A percentile compares a stretch with the other conserved stretches of the same genome.
Evolutionary conservation across 495 filamentous ascomycete species (phyloP).

Genomic region (Xylaria acuta): DNA sequence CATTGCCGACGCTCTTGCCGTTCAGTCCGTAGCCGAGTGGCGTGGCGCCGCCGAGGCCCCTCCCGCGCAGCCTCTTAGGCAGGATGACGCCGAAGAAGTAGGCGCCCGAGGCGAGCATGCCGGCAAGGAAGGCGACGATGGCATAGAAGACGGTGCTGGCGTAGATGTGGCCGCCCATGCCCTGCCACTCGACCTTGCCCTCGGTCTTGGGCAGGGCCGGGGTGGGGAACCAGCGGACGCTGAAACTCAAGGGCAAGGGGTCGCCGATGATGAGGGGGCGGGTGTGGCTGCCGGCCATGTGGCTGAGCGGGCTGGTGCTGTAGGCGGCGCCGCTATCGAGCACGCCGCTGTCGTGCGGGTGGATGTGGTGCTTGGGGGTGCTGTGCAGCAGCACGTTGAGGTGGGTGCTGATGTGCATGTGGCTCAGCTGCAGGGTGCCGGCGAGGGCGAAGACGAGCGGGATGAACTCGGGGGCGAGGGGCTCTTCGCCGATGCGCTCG

Average conservation of each 20-base stretch:
- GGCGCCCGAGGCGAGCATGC: slow-evolving; percentile 57
- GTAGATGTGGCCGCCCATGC: slow-evolving; percentile 70
- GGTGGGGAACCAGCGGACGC: slow-evolving; percentile 84
- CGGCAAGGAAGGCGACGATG: slow-evolving; percentile 62
- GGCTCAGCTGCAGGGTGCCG: slow-evolving; percentile 85
- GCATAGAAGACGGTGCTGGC: slow-evolving; percentile 71
- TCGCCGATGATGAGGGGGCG: slow-evolving; percentile 84
- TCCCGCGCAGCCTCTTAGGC: slow-evolving; percentile 57
- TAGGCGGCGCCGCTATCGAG: slow-evolving; percentile 88
- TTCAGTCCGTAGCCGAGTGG: slow-evolving; percentile 57
- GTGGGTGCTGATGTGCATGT: slow-evolving; percentile 88
- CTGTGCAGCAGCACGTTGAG: slow-evolving; percentile 89
- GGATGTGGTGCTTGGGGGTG: slow-evolving; percentile 62
- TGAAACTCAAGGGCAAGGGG: slow-evolving; percentile 78
- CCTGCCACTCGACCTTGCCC: slow-evolving; percentile 61
- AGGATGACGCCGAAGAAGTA: slow-evolving; percentile 71
- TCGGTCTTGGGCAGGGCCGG: slow-evolving; percentile 65
- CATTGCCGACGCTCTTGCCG: slow-evolving; percentile 55
- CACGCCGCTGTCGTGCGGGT: slow-evolving; percentile 66
- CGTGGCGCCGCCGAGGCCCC: slow-evolving; percentile 60
- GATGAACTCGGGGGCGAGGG: slow-evolving; percentile 57
- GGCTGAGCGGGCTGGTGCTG: slow-evolving; percentile 73
- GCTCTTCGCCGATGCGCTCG: slow-evolving; percentile 53
- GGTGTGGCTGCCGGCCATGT: slow-evolving; percentile 56
- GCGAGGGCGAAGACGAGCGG: slow-evolving; percentile 82